Base-by-base conservation (phyloP, 2,329 filamentous ascomycete species). In the Alternaria arbusti region DNA sequence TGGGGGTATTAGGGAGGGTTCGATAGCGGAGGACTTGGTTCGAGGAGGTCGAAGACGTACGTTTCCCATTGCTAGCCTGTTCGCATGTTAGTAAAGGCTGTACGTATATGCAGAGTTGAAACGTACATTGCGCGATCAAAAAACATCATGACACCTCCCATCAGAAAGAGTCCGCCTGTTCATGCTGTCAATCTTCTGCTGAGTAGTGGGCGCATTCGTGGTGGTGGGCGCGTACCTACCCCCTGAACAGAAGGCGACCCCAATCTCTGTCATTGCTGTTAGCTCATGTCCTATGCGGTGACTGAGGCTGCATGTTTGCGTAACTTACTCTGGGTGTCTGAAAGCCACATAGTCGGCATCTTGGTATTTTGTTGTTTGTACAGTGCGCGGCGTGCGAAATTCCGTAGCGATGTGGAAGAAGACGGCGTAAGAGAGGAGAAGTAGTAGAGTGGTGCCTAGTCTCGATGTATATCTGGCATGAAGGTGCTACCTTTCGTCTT, bases 201-300 rank as follows among this genome's bases (percentile, higher is more conserved):
- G 54, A 36, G 45, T 49, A 47, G 36, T 70, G 70, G 74, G 60
- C 66, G 64, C 58, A 63, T 64, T 52, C 45, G 59, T 47, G 15
- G 58, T 55, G 28, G 32, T 32, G 56, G 64, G 67, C 63, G 70
- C 70, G 73, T 81, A 91, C 92, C 73, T 90, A 97, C 94, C 95
- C 77, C 94, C 95, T 78, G 93, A 96, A 87, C 96, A 98, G 86
- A 99, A 99, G 79, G 94, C 93, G 67, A 97, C 94, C 73, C 96
- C 96, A 76, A 98, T 91, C 83, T 99, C 96, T 98, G 76, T 73
- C 10, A 13, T 17, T 13, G 15, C 22, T 46, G 64, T 68, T 59
- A 72, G 70, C 12, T 51, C 17, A 15, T 20, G 13, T 40, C 11
- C 45, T 46, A 28, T 22, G 17, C 26, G 40, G 30, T 50, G 30